These are phyloP conservation scores for Malus hybrid DNA, from an alignment of 331 rosid species.

Conservation along the genomic window DNA sequence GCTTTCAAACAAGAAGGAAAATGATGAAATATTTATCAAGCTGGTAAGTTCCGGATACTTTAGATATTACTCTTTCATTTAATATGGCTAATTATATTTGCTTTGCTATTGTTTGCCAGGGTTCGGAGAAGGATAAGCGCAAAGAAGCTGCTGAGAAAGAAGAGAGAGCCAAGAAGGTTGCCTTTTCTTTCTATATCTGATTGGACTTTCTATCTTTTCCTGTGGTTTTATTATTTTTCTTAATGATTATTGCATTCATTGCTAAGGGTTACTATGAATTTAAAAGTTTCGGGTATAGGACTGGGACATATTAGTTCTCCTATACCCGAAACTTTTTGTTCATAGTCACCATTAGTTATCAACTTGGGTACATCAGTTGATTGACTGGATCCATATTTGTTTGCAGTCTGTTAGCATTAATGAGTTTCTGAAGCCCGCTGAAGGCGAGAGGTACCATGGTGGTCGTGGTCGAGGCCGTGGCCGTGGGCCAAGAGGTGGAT, in stretches of 20 bases:
- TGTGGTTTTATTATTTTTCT: background rate
- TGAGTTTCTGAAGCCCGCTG: constrained; percentile 58
- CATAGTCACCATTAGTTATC: too few species aligned
- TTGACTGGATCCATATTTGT: background rate
- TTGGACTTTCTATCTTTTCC: background rate
- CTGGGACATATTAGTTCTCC: background rate
- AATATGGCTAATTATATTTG: background rate
- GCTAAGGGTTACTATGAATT: too few species aligned
- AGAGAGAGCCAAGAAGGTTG: constrained; percentile 74
- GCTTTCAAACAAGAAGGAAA: constrained; percentile 61
- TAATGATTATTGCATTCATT: background rate
- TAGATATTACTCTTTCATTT: background rate
- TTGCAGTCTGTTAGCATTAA: constrained; percentile 52
- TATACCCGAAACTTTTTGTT: background rate
- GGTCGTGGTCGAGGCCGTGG: constrained; percentile 64
- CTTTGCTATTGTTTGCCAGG: constrained; percentile 18
- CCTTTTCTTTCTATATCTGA: background rate
- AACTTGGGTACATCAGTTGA: background rate
- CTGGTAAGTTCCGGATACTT: constrained; percentile 32
- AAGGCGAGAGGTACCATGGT: constrained; percentile 41
- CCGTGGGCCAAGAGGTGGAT: constrained; percentile 48
- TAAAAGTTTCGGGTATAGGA: too few species aligned
- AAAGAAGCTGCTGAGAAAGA: constrained; percentile 71
- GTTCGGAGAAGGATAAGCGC: constrained; percentile 78
- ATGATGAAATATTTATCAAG: constrained; percentile 60